Evolutionary conservation across 495 filamentous ascomycete species (phyloP).

Genomic region (Astrocystis sublimbata): DNA sequence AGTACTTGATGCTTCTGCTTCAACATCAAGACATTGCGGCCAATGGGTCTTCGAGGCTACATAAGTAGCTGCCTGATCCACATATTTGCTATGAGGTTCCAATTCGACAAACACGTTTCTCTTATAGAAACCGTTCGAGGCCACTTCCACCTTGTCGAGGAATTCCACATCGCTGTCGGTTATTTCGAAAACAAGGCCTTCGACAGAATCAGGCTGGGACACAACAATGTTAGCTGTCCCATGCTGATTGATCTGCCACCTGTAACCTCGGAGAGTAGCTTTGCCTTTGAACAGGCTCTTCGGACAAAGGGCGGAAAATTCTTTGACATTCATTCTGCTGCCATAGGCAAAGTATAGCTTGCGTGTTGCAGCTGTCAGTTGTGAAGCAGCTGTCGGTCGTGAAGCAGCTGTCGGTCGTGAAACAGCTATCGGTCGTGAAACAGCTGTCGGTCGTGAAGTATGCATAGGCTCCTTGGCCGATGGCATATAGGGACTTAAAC

Average conservation of each 20-base stretch:
- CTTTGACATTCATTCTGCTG: constrained; percentile 65
- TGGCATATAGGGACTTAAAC: no score
- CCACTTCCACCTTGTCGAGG: constrained; percentile 60
- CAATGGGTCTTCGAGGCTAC: no score
- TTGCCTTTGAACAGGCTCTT: constrained; percentile 49
- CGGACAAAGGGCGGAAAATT: constrained; percentile 60
- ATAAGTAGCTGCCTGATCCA: no score
- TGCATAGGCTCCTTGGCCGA: no score
- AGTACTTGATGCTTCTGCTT: no score
- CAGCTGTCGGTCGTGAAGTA: no score
- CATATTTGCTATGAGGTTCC: constrained; percentile 1
- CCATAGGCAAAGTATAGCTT: constrained; percentile 69
- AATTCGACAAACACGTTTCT: constrained; percentile 29
- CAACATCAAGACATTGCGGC: no score
- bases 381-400: no score
- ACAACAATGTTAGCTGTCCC: constrained; percentile 72
- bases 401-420: no score
- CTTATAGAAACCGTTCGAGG: constrained; percentile 55
- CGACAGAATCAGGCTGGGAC: constrained; percentile 25
- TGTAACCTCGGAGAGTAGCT: constrained; percentile 53
- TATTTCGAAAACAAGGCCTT: constrained; percentile 47
- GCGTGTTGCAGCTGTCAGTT: no score
- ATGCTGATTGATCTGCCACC: constrained; percentile 68
- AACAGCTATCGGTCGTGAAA: no score
- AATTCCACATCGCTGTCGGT: constrained; percentile 42